Evolutionary conservation across 2,329 filamentous ascomycete species (phyloP).

Genomic region (Stylonectria norvegica): DNA sequence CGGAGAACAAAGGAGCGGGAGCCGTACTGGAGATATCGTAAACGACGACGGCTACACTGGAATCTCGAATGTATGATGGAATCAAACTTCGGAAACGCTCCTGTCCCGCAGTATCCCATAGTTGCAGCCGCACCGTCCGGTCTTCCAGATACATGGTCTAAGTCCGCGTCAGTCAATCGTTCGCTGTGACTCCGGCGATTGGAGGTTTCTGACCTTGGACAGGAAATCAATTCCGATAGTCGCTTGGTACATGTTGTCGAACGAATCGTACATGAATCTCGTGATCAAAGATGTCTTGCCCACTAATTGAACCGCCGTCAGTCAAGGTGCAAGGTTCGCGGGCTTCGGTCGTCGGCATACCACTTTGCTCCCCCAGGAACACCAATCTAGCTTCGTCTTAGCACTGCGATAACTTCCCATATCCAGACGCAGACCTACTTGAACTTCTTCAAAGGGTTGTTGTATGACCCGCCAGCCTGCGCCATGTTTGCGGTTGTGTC

Average conservation of each 20-base stretch:
- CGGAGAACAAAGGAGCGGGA: constrained; percentile 7
- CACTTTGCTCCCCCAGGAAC: constrained; percentile 97
- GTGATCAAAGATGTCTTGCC: constrained; percentile 99
- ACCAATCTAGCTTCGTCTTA: constrained; percentile 65
- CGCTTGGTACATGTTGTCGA: constrained; percentile 99
- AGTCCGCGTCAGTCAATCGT: constrained; percentile 11
- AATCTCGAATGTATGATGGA: constrained; percentile 97
- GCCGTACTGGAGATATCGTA: constrained; percentile 88
- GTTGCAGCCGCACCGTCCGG: constrained; percentile 90
- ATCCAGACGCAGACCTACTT: constrained; percentile 64
- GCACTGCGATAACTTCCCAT: too few relatives aligned
- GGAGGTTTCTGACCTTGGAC: constrained; percentile 68
- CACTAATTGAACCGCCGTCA: constrained; percentile 53
- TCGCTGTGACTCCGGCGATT: constrained; percentile 6
- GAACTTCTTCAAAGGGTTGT: constrained; percentile 99
- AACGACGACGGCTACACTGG: constrained; percentile 94
- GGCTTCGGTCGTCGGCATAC: constrained; percentile 52
- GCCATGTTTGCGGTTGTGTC: constrained; percentile 61
- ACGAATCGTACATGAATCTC: constrained; percentile 99
- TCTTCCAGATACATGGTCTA: constrained; percentile 99
- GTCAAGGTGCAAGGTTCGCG: constrained; percentile 18
- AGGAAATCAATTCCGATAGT: constrained; percentile 99
- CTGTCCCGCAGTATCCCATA: constrained; percentile 98
- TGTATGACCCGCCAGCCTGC: constrained; percentile 81
- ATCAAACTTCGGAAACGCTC: constrained; percentile 96